Base-by-base conservation (phyloP, 2,329 filamentous ascomycete genomes). In the Calonectria hawksworthii region DNA sequence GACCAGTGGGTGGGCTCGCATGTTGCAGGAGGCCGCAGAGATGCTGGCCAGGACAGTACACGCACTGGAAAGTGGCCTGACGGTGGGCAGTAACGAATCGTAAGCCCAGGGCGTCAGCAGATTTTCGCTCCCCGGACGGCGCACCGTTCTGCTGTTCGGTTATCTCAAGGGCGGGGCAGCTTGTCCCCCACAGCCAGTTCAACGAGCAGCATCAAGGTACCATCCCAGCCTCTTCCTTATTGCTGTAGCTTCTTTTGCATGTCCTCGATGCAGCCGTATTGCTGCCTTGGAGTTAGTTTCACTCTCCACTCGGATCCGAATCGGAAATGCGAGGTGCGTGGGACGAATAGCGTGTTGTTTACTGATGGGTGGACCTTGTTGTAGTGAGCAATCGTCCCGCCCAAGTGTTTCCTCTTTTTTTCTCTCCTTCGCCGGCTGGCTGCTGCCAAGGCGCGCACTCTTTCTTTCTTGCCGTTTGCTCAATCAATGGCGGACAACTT, bases 21-120 rank as follows among this genome's bases (percentile, higher is more conserved):
- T n/a, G 26, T 34, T 50, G 47, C 44, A 38, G 50, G 47, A 44
- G 26, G 38, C 36, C 32, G 70, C 28, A 36, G 32, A 47, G 56
- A 21, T 63, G 36, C 56, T 63, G 36, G 56, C 56, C 34, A 38
- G 23, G 23, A 63, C 56, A 63, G 36, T 63, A 63, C 51, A 63
- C 52, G 52, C 54, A 68, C 54, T 32, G 51, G 30, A 52, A 66
- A 73, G 52, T 74, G 72, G 72, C 32, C 68, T 74, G 72, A 71
- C 68, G 68, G 16, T n/a, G 61, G 68, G 63, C 64, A 54, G 66
- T 38, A 64, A 64, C 72, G 68, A 74, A 74, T 74, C 68, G 72
- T 64, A 74, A 68, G 34, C 72, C 54, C 38, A 47, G 63, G 54
- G 36, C 44, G 72, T 74, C 72, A 74, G 72, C 72, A 74, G 72